Evolutionary conservation across 1,284 basidiomycete species (phyloP).

Genomic region (Ustilago tritici): DNA sequence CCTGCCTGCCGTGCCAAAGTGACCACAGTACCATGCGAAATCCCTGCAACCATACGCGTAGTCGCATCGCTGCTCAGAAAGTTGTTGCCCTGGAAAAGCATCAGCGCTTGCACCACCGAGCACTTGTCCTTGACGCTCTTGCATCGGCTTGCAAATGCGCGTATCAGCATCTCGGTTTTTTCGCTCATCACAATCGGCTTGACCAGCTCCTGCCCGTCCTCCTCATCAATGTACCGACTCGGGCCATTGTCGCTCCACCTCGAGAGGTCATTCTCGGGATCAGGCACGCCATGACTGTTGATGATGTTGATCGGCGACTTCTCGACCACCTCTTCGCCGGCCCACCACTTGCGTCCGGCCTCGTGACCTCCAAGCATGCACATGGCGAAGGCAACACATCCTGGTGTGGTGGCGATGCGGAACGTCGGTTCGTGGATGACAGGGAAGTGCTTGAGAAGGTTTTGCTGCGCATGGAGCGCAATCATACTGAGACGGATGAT

Average conservation of each 20-base stretch:
- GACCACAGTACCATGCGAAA: slow-evolving; percentile 53
- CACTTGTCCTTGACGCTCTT: slow-evolving; percentile 53
- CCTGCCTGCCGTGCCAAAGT: slow-evolving; percentile 57
- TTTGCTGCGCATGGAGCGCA: slow-evolving; percentile 61
- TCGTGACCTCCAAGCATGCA: slow-evolving; percentile 63
- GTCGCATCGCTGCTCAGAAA: slow-evolving; percentile 54
- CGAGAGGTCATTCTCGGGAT: slow-evolving; percentile 7
- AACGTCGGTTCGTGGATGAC: slow-evolving; percentile 64
- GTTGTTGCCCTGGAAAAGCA: slow-evolving; percentile 59
- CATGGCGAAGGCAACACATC: slow-evolving; percentile 58
- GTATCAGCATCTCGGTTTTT: slow-evolving; percentile 61
- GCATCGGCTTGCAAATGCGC: slow-evolving; percentile 53
- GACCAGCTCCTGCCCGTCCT: slow-evolving; percentile 61
- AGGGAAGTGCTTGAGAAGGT: slow-evolving; percentile 63
- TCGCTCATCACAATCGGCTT: slow-evolving; percentile 62
- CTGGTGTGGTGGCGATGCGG: slow-evolving; percentile 59
- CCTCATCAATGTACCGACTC: slow-evolving; percentile 49
- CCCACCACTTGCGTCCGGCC: slow-evolving; percentile 62
- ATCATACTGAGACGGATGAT: slow-evolving; percentile 57
- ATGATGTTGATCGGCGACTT: slow-evolving; percentile 40
- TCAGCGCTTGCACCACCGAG: slow-evolving; percentile 60
- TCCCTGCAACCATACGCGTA: slow-evolving; percentile 47
- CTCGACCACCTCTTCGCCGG: slow-evolving; percentile 60
- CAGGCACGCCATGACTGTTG: slow-evolving; percentile 26
- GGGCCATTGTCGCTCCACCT: slow-evolving; percentile 23